A percentile compares a stretch with the other conserved stretches of the same genome.
Conservation (phyloP, 2,329 filamentous ascomycete genomes). For the Escovopsis sp. region DNA sequence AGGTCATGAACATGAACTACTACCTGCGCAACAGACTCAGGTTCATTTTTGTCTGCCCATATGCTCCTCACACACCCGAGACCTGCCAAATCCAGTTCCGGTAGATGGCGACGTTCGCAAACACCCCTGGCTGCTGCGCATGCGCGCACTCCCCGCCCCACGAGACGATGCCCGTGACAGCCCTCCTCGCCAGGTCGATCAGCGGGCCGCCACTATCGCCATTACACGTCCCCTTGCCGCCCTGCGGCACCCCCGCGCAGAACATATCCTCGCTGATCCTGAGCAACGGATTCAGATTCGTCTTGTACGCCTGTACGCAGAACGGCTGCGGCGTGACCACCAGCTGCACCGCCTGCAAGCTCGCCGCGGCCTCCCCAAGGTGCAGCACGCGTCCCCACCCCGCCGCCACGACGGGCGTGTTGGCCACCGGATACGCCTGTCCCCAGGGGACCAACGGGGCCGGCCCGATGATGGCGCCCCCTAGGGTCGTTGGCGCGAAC, state of each 20-base stretch:
- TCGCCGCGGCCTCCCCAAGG: background rate
- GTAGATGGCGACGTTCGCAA: background rate
- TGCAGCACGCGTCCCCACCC: background rate
- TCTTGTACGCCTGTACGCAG: no score
- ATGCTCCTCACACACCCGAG: background rate
- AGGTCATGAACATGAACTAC: no score
- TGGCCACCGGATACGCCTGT: background rate
- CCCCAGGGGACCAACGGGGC: no score
- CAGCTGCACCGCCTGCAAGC: background rate
- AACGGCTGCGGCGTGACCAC: no score
- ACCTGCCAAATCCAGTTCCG: background rate
- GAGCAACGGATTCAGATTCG: no score
- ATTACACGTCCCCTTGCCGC: background rate
- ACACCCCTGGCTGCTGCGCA: background rate
- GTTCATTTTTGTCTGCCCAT: no score
- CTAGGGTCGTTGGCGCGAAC: no score
- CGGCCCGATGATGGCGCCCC: no score
- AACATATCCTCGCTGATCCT: no score
- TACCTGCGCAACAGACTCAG: no score
- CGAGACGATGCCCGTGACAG: background rate
- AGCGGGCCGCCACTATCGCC: background rate
- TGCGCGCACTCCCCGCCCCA: background rate
- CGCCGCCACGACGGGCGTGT: background rate
- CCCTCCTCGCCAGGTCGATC: background rate
- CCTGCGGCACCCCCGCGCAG: background rate